Percentiles rank a stretch among this genome's conserved stretches.
Conservation (phyloP, 1,284 basidiomycete species). For the Singerocomus inundabilis region DNA sequence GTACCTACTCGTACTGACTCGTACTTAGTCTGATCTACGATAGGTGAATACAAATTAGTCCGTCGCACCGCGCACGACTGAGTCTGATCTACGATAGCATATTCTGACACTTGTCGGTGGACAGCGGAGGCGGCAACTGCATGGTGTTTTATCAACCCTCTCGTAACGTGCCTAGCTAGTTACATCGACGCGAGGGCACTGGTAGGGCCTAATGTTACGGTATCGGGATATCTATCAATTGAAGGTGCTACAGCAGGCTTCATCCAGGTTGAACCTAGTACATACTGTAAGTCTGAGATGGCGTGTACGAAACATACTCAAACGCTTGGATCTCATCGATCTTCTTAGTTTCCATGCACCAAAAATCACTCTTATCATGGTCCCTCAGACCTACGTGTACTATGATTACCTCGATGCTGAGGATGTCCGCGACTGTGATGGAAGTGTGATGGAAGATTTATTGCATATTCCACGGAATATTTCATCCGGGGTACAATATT, state of each 20-base stretch:
- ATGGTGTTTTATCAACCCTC: no score
- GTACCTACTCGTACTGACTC: no score
- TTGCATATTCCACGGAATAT: slow-evolving; percentile 77
- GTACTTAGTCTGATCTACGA: no score
- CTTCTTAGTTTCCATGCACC: background rate
- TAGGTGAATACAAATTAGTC: no score
- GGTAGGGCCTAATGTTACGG: background rate
- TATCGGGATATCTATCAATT: background rate
- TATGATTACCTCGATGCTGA: slow-evolving; percentile 11
- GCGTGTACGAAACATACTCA: background rate
- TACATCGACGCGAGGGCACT: background rate
- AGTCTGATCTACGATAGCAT: no score
- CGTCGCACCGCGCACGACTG: no score
- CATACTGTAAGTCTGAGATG: background rate
- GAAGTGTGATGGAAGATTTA: slow-evolving; percentile 61
- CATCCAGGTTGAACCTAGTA: background rate
- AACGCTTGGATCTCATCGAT: background rate
- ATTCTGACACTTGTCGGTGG: no score
- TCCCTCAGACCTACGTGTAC: background rate
- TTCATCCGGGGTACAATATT: slow-evolving; percentile 41
- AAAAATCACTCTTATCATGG: background rate
- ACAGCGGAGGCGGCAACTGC: no score
- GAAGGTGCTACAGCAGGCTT: background rate
- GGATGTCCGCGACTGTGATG: no score
- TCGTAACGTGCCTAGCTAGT: no score